These are phyloP conservation scores for Rhododendron simsii DNA, from an alignment of 148 eudicot genomes.

Conservation along the genomic window DNA sequence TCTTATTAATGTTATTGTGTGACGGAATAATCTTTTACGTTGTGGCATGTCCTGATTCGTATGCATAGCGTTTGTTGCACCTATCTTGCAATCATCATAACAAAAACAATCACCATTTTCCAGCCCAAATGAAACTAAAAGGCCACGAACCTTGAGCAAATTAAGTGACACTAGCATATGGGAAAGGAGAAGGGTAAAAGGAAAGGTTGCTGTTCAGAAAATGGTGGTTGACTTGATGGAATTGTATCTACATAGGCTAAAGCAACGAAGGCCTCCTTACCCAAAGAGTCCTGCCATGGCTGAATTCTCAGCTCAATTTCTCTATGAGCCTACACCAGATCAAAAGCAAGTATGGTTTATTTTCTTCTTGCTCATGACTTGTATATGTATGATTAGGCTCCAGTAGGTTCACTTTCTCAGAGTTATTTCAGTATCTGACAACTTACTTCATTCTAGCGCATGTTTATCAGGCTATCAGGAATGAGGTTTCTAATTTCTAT, in stretches of 20 bases:
- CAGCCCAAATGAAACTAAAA: constrained; percentile 90
- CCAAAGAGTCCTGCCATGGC: constrained; percentile 61
- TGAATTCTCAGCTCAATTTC: constrained; percentile 73
- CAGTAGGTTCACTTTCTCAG: neutral
- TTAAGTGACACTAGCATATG: constrained; percentile 74
- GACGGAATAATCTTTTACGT: neutral
- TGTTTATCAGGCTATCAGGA: neutral
- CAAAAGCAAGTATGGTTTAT: constrained; percentile 63
- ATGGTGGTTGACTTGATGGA: constrained; percentile 99
- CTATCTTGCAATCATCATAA: neutral
- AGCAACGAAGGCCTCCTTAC: constrained; percentile 80
- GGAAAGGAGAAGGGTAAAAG: constrained; percentile 89
- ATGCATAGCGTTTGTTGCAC: neutral
- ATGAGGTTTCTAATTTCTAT: neutral
- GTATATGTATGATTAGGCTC: neutral
- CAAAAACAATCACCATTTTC: constrained; percentile 8
- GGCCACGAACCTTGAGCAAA: constrained; percentile 73
- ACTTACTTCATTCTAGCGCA: neutral
- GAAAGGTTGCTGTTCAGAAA: constrained; percentile 93
- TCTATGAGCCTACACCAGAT: constrained; percentile 88
- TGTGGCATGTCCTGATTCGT: neutral
- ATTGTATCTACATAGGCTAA: constrained; percentile 83
- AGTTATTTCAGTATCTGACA: neutral
- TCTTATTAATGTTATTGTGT: neutral
- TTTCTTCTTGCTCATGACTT: neutral